Evolutionary conservation across 106 monocot species (phyloP).

Genomic region (Cymbidium sinense): DNA sequence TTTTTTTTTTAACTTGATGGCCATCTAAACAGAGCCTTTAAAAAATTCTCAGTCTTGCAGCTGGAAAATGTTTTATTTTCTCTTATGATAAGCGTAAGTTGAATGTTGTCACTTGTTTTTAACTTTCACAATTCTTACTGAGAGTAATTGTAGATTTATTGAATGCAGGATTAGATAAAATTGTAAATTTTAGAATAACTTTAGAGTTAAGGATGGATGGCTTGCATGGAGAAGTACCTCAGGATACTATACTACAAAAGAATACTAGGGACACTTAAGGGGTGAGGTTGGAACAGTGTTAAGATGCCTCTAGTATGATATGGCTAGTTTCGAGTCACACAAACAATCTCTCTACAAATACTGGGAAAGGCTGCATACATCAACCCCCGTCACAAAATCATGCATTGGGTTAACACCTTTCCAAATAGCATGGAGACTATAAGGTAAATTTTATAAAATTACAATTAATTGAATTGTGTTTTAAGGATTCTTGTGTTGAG

Average conservation of each 20-base stretch:
- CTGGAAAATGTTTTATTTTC: background rate
- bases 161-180: background rate
- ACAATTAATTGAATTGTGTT: background rate
- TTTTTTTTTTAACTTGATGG: background rate
- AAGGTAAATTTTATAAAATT: background rate
- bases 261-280: background rate
- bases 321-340: background rate
- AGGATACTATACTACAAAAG: background rate
- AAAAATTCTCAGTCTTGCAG: background rate
- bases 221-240: background rate
- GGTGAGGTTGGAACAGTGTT: background rate
- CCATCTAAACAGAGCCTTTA: background rate
- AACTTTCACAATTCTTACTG: background rate
- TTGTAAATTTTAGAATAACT: background rate
- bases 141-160: background rate
- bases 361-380: background rate
- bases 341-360: background rate
- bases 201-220: background rate
- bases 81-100: background rate
- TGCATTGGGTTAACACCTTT: background rate
- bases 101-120: background rate
- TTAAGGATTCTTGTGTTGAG: background rate
- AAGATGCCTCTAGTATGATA: background rate
- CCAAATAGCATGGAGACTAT: background rate
- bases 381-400: background rate